Conservation (phyloP, 176 grass and related monocot genomes). For the Canna indica region DNA sequence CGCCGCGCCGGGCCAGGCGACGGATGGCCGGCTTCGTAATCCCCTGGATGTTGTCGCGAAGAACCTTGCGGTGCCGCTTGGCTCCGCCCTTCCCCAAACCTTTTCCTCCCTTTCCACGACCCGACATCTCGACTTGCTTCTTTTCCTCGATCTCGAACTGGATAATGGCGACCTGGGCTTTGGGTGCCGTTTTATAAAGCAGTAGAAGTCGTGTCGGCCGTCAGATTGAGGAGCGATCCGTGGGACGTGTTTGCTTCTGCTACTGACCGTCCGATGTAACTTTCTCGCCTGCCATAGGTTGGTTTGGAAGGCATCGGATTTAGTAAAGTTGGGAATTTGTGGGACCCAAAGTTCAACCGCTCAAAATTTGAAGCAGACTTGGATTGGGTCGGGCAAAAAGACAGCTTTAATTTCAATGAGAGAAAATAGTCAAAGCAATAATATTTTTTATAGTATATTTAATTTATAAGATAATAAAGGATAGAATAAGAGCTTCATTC, state of each 20-base stretch:
- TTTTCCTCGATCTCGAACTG: neutral
- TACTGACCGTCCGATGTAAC: neutral
- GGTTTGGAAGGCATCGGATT: neutral
- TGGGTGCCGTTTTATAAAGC: neutral
- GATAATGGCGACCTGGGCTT: neutral
- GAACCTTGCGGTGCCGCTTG: constrained; percentile 6
- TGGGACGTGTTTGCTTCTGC: neutral
- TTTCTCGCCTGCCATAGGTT: neutral
- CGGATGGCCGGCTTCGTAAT: constrained; percentile 10
- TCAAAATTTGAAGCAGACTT: too few relatives aligned
- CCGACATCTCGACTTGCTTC: neutral
- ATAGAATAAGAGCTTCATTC: too few relatives aligned
- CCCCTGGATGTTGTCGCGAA: constrained; percentile 10
- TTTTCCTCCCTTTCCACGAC: constrained; percentile 1
- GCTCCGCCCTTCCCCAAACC: constrained; percentile 6
- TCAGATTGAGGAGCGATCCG: neutral
- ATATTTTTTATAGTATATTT: too few relatives aligned
- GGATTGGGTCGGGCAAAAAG: too few relatives aligned
- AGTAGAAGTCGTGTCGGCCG: neutral
- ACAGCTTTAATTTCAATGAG: too few relatives aligned
- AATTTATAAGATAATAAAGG: too few relatives aligned
- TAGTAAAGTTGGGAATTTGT: too few relatives aligned
- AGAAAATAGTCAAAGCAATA: too few relatives aligned
- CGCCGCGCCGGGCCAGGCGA: neutral
- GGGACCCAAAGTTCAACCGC: too few relatives aligned